A percentile compares a stretch with the other conserved stretches of the same genome.
Conservation (phyloP, 179 eudicot genomes). For the Dionaea muscipula region DNA sequence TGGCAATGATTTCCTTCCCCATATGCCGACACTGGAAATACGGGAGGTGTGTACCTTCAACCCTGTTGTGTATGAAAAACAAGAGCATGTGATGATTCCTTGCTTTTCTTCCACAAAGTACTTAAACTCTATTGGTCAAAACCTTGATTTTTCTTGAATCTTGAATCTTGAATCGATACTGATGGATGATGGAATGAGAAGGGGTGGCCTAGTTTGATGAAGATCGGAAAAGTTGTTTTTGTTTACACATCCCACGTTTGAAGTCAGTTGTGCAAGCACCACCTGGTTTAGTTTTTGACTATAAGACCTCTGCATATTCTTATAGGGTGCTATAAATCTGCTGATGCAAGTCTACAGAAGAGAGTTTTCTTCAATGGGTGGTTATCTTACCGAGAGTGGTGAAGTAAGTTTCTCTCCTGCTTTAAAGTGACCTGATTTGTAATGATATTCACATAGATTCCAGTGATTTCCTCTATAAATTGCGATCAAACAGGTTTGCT, state of each 20-base stretch:
- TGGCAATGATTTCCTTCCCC: constrained; percentile 98
- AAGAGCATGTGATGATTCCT: not conserved
- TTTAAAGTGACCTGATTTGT: not conserved
- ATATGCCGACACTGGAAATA: constrained; percentile 96
- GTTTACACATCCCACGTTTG: not conserved
- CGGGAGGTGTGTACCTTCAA: constrained; percentile 56
- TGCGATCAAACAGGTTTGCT: not conserved
- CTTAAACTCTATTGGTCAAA: no score
- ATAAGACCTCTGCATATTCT: constrained; percentile 4
- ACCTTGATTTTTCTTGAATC: no score
- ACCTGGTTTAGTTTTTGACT: not conserved
- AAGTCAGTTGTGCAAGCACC: not conserved
- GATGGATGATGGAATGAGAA: not conserved
- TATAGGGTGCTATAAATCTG: constrained; percentile 86
- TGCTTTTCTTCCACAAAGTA: not conserved
- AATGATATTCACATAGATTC: not conserved
- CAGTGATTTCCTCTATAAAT: not conserved
- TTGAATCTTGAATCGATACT: no score
- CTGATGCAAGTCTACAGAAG: constrained; percentile 75
- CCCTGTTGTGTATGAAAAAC: not conserved
- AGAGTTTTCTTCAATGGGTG: constrained; percentile 83
- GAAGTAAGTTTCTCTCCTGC: constrained; percentile 47
- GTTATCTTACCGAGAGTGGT: constrained; percentile 95
- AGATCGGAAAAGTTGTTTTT: not conserved
- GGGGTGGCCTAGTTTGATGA: not conserved